Base-by-base conservation (phyloP, 192 early-diverging fungal genomes). In the Chytriomyces sp. region DNA sequence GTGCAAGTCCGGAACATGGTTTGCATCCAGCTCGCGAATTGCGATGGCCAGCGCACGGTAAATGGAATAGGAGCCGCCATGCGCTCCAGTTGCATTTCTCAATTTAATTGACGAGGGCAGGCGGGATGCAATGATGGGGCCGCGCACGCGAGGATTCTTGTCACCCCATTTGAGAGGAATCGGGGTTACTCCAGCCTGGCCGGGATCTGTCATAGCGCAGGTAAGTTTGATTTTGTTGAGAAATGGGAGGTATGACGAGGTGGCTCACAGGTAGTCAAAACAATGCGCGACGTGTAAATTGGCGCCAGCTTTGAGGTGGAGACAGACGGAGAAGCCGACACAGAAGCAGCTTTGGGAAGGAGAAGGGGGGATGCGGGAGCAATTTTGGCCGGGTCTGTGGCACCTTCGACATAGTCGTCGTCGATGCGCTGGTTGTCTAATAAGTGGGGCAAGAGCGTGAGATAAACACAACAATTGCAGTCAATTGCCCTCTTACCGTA, bases 1-100 rank as follows among this genome's bases (percentile, higher is more conserved):
- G 35, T 85, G 84, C 71, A 95, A 92, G 80, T 98, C 91, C 70
- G 96, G 96, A 6, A 88, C 89, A 80, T 98, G 94, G 79, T 89
- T 84, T n/a, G 92, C 86, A 2, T 92, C 85, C 13, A 98, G 83
- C 18, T 95, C 93, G 46, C 94, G 92, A 75, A 95, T 95, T 43
- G 95, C 96, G 23, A 98, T 91, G 9, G 96, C 95, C 49, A 98
- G 80, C 7, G 95, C 93, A 63, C 94, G 93, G 82, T 96, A 98
- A 61, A 96, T 90, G 74, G 91, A 94, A 81, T 98, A 96, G 7
- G 94, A 90, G 7, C 95, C 96, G 67, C 94, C 95, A 81, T 95
- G 92, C 1, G 96, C 96, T 63, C 96, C 96, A 65, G 96, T 93
- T n/a, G 96, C 96, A 85, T 98, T 98, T 84, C 95, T 85, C 62